Base-by-base conservation (phyloP, 2,329 filamentous ascomycete genomes). In the Lachnellula cervina region DNA sequence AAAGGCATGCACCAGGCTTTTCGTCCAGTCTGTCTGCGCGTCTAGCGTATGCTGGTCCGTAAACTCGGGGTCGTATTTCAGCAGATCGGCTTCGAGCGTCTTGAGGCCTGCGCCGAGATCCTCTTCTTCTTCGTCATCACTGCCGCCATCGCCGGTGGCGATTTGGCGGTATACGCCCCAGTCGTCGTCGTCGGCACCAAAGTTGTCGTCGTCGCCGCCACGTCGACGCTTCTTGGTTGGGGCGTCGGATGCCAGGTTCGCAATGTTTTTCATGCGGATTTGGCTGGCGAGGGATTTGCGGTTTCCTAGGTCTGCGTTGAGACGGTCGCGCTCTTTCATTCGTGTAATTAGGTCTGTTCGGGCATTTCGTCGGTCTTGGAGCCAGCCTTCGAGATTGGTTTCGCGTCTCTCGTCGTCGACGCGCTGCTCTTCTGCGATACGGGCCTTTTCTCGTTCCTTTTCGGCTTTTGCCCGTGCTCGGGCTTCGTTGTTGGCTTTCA, bases 101-200 rank as follows among this genome's bases (percentile, higher is more conserved):
- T 89, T 89, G 46, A 99, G 81, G 55, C 80, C 82, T 5, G 80
- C 82, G 55, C 83, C 81, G 0, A 96, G 80, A 66, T 97, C 93
- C 71, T 93, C 89, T 69, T 97, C 93, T 69, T 96, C 92, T 50
- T 96, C 91, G 66, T 93, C 89, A 63, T 97, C 92, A 21, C 88
- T 90, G 16, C 28, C 28, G 28, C 82, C 82, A 7, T 88, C 87
- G 50, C 90, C 91, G 0, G 89, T 90, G 2, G 90, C 89, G 55
- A 97, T 95, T 42, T 90, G 90, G 52, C 94, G 87, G 73, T 99
- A 99, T 14, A 99, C 90, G 56, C 90, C 90, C 94, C 94, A 99
- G 71, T 99, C 94, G 55, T 95, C 92, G 68, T 99, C 94, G 71
- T 99, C 93, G 49, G 92, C 92, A 55, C 94, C 94, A 69, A 99